Base-by-base conservation (phyloP, 2,329 filamentous ascomycete species). In the Aspergillus phoenicis region DNA sequence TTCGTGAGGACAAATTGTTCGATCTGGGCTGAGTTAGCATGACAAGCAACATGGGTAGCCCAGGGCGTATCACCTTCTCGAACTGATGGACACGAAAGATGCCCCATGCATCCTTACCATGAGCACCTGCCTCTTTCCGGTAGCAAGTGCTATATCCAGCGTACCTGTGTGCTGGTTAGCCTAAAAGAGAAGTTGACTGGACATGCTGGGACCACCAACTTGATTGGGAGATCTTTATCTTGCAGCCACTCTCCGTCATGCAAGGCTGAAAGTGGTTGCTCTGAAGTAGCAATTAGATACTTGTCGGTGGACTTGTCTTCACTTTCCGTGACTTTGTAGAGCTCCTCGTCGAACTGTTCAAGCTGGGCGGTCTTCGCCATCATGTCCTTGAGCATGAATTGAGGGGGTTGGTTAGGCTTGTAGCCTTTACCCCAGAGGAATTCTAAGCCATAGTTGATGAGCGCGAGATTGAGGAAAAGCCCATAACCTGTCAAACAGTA, bases 281-380 rank as follows among this genome's bases (percentile, higher is more conserved):
- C 95, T 28, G 91, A 95, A 61, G 93, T 97, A 13, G 91, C 91
- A 71, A 90, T 90, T 39, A 88, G 78, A 72, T 88, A 88, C 81
- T 97, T 97, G 80, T 98, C 95, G 54, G 90, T 91, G 70, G 91
- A 87, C 66, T 91, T 87, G 70, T 96, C 92, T 61, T 91, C 91
- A 75, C 90, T 90, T 67, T 94, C 88, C 24, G 84, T 84, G 58
- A 99, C 94, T 81, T 98, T 98, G 85, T 99, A 99, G 55, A 99
- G 83, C 78, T 98, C 94, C 77, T 98, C 95, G 73, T 99, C 95
- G 72, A 99, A 99, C 72, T 97, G 91, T 68, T 95, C 93, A 26
- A 99, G 87, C 80, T 99, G 95, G 2, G 95, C 95, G 0, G 95
- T 99, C 84, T 98, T 98, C 62, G 91, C 93, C 95, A 99, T 99